Evolutionary conservation across 345 rosid genomes (phyloP).

Genomic region (Salix exigua): DNA sequence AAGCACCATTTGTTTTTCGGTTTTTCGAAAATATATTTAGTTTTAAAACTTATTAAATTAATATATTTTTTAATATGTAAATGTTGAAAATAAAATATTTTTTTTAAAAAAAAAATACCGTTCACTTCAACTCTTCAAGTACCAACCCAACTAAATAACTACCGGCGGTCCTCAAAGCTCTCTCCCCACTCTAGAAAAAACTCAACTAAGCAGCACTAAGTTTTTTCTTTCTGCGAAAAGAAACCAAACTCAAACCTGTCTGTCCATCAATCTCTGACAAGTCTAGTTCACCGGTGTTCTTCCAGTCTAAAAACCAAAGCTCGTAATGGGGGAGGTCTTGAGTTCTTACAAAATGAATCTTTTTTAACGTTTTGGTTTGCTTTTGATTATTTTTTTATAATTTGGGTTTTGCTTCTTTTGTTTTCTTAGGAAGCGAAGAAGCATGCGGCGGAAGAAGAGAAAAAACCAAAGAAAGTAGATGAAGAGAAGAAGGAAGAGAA

Average conservation of each 20-base stretch:
- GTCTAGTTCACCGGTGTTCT: background rate
- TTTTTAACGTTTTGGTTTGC: background rate
- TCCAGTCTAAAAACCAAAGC: background rate
- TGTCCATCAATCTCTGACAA: background rate
- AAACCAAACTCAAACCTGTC: conserved; percentile 3
- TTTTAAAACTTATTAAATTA: too few relatives aligned
- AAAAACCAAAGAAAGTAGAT: conserved; percentile 33
- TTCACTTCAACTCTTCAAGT: background rate
- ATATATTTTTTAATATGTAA: too few relatives aligned
- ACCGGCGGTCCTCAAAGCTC: background rate
- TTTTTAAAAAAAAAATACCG: background rate
- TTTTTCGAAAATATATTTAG: too few relatives aligned
- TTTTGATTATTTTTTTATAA: background rate
- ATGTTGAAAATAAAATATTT: too few relatives aligned
- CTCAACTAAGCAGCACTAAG: background rate
- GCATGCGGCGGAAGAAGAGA: conserved; percentile 33
- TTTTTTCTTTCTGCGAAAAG: background rate
- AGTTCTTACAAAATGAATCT: background rate
- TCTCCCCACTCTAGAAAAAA: background rate
- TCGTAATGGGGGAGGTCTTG: conserved; percentile 65
- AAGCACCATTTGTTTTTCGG: too few relatives aligned
- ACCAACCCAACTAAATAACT: background rate
- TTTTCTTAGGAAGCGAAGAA: conserved; percentile 54
- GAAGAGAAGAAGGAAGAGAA: conserved; percentile 27
- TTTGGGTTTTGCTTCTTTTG: background rate